A percentile compares a stretch with the other conserved stretches of the same genome.
Evolutionary conservation across 2,329 filamentous ascomycete species (phyloP).

Genomic region (Oidium heveae): DNA sequence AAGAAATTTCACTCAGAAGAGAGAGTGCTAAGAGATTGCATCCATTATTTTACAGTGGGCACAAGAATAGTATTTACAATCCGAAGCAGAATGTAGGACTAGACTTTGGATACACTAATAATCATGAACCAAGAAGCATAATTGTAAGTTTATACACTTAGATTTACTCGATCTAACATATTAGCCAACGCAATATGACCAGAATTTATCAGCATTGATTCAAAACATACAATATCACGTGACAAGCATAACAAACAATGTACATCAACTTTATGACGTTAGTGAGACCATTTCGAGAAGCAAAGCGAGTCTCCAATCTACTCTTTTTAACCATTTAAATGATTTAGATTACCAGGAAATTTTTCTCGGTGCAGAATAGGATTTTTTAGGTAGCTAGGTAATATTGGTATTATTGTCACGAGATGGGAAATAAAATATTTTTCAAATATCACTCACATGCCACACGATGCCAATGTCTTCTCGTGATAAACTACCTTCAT

Average conservation of each 20-base stretch:
- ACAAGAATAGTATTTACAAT: slow-evolving; percentile 2
- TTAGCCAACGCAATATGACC: slow-evolving; percentile 8
- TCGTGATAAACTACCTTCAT: no score
- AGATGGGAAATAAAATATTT: no score
- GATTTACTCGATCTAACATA: slow-evolving; percentile 4
- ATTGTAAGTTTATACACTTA: neutral
- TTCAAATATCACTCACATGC: no score
- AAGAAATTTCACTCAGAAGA: slow-evolving; percentile 25
- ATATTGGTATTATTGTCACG: neutral
- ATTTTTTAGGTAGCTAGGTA: neutral
- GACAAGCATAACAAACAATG: slow-evolving; percentile 13
- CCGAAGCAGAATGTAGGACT: slow-evolving; percentile 6
- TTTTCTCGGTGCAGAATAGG: slow-evolving; percentile 8
- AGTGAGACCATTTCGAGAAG: slow-evolving; percentile 10
- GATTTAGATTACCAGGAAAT: slow-evolving; percentile 11
- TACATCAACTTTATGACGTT: slow-evolving; percentile 12
- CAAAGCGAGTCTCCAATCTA: slow-evolving; percentile 12
- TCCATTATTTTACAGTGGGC: slow-evolving; percentile 9
- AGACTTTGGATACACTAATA: neutral
- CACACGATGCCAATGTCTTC: no score
- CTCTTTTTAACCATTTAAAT: slow-evolving; percentile 12
- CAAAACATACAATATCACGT: slow-evolving; percentile 12
- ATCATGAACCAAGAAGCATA: neutral
- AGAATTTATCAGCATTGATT: slow-evolving; percentile 9
- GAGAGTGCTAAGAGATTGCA: slow-evolving; percentile 16